Percentiles rank a stretch among this genome's conserved stretches.
Evolutionary conservation across 106 monocot genomes (phyloP).

Genomic region (Platanthera guangdongensis): DNA sequence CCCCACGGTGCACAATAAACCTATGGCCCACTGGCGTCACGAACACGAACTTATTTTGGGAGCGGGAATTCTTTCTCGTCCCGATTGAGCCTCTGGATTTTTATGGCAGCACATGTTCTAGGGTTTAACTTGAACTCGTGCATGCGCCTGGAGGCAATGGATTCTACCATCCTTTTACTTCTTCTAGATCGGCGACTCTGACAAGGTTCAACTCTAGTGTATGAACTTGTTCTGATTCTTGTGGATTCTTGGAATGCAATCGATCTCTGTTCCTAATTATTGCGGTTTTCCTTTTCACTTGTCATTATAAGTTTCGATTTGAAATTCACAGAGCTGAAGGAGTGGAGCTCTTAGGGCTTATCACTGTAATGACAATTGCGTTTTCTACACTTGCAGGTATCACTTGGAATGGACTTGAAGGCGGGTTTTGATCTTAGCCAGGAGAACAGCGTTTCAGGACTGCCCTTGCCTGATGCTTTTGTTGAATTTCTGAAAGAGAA

Average conservation of each 20-base stretch:
- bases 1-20: too few species aligned
- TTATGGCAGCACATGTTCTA: background rate
- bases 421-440: background rate
- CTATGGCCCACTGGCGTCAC: too few species aligned
- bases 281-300: background rate
- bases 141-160: background rate
- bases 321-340: background rate
- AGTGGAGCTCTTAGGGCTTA: background rate
- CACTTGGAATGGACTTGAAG: slow-evolving; percentile 1
- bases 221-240: background rate
- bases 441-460: background rate
- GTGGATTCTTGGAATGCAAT: background rate
- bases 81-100: too few species aligned
- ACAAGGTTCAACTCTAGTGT: background rate
- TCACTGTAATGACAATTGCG: background rate
- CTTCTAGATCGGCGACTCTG: background rate
- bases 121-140: background rate
- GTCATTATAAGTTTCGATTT: background rate
- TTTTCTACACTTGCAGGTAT: background rate
- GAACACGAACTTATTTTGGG: too few species aligned
- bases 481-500: slow-evolving; percentile 67
- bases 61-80: too few species aligned
- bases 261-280: background rate
- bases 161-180: background rate
- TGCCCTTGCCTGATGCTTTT: slow-evolving; percentile 53